Evolutionary conservation across 2,329 filamentous ascomycete genomes (phyloP), one percentile per base, ranked within the genome.

Genomic region (Leptographium lundbergii): DNA sequence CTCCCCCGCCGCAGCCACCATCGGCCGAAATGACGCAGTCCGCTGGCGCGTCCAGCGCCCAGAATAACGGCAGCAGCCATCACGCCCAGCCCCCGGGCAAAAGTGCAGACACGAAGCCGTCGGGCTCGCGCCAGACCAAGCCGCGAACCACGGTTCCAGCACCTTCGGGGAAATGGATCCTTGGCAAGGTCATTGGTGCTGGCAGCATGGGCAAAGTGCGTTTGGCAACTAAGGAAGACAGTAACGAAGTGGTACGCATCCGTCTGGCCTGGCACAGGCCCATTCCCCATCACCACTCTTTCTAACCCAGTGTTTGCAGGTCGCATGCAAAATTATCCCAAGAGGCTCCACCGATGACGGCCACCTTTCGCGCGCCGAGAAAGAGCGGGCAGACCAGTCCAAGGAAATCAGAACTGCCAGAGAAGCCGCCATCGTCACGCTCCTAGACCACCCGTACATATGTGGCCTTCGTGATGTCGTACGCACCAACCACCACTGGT

Each of bases 181-280:
- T 99, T 57, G 92, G 92, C 61, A 97, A 97, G 78, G 97, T 94
- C 4, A 94, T 99, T 67, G 94, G 94, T 61, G 91, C 91, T 57
- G 94, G 94, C 56, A 97, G 92, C 72, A 99, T 99, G 94, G 94
- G 94, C 64, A 97, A 97, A 73, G 94, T 99, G 63, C 97, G 97
- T 75, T 78, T 99, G 65, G 94, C 94, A 27, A 89, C 89, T 67
- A 95, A 95, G 72, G 81, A 87, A 65, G 91, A 95, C 67, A 89
- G 88, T 24, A 88, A 87, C 66, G 94, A 97, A 76, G 89, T 96
- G 84, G 90, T 91, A 75, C 67, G 79, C n/a, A 3, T 50, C 32
- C 29, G 24, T 6, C 19, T 24, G 3, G 14, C 52, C 22, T 42
- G 22, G 24, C 45, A 4, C 9, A 11, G 6, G 11, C 36, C 59